Conservation (phyloP, 2,329 filamentous ascomycete species). For the Microdochium nivale region DNA sequence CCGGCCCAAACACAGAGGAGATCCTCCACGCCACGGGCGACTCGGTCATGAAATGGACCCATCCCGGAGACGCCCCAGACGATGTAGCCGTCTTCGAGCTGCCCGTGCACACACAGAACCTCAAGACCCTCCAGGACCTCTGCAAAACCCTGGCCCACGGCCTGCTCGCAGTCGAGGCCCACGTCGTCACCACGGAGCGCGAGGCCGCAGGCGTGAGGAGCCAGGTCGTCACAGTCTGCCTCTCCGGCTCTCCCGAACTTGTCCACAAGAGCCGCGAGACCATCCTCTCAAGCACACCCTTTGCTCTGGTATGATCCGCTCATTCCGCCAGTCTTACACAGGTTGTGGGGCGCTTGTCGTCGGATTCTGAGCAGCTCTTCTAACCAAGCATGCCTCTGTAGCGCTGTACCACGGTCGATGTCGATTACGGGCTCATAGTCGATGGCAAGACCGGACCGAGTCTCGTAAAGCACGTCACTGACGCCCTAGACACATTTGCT, state of each 20-base stretch:
- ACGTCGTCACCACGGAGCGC: slow-evolving; percentile 75
- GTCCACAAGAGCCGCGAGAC: slow-evolving; percentile 85
- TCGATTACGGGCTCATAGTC: slow-evolving; percentile 84
- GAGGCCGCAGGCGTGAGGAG: slow-evolving; percentile 40
- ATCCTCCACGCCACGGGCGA: slow-evolving; percentile 86
- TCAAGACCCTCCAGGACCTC: slow-evolving; percentile 67
- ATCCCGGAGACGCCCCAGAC: slow-evolving; percentile 78
- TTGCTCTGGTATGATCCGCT: slow-evolving; percentile 67
- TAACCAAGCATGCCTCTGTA: slow-evolving; percentile 32
- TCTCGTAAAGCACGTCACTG: slow-evolving; percentile 67
- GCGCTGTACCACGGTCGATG: slow-evolving; percentile 89
- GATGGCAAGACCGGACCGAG: slow-evolving; percentile 48
- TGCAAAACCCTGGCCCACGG: slow-evolving; percentile 74
- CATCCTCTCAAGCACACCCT: slow-evolving; percentile 84
- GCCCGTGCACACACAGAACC: slow-evolving; percentile 84
- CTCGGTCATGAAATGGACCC: slow-evolving; percentile 86
- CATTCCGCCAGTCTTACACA: slow-evolving; percentile 8
- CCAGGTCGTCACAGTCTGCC: slow-evolving; percentile 77
- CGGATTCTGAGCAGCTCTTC: slow-evolving; percentile 4
- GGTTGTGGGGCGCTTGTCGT: slow-evolving; percentile 8
- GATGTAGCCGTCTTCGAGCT: slow-evolving; percentile 79
- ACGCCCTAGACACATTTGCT: slow-evolving; percentile 81
- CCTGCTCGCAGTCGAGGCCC: slow-evolving; percentile 67
- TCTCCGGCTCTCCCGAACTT: slow-evolving; percentile 78
- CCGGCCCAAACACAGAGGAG: slow-evolving; percentile 88